Conservation (phyloP, 257 asterid genomes). For the Voacanga thouarsii region DNA sequence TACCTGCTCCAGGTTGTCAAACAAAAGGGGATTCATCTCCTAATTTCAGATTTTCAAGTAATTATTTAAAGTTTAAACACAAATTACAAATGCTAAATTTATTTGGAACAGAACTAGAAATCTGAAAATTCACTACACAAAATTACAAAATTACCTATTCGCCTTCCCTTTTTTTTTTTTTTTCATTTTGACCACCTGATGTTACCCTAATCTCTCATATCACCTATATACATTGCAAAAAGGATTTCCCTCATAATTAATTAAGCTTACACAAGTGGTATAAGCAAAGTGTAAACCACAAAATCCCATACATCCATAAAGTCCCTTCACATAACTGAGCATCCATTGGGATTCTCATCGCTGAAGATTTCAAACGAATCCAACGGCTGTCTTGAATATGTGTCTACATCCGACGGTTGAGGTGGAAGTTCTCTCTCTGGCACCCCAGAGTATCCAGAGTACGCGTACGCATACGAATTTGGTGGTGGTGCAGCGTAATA, state of each 20-base stretch:
- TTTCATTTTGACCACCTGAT: constrained; percentile 5
- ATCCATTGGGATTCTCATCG: constrained; percentile 78
- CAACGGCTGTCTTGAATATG: constrained; percentile 51
- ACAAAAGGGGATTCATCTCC: neutral
- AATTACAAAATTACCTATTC: constrained; percentile 10
- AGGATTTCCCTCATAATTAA: neutral
- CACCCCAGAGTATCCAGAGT: constrained; percentile 22
- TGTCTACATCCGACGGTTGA: constrained; percentile 37
- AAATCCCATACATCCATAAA: neutral
- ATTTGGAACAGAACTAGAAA: neutral
- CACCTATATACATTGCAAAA: constrained; percentile 3
- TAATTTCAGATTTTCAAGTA: neutral
- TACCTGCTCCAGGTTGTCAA: no score
- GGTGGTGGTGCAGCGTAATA: constrained; percentile 49
- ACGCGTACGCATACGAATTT: constrained; percentile 39
- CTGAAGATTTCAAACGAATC: constrained; percentile 78
- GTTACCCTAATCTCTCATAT: constrained; percentile 1
- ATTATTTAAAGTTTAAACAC: neutral
- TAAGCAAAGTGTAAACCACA: constrained; percentile 19
- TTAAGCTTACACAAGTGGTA: constrained; percentile 35
- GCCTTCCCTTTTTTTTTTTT: neutral
- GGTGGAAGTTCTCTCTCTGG: constrained; percentile 20
- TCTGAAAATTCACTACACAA: neutral
- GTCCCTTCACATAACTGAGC: constrained; percentile 43
- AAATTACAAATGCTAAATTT: neutral